These are phyloP conservation scores for Galerina sulciceps DNA, from an alignment of 768 basidiomycete genomes.

Conservation along the genomic window DNA sequence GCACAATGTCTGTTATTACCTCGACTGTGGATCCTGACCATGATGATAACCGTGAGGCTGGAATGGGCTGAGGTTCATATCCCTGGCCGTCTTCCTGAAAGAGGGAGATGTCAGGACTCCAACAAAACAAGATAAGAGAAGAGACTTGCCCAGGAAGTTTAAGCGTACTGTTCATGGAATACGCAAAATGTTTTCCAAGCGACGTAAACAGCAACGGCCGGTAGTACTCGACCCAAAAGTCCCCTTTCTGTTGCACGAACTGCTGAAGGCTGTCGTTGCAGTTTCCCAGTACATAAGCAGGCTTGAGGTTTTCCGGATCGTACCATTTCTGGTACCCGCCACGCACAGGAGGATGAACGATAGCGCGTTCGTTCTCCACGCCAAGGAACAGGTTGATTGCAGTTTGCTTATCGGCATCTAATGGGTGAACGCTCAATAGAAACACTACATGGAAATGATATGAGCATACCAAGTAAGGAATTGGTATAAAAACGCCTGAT, in stretches of 20 bases:
- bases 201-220: conserved; percentile 83
- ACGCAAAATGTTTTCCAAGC: conserved; percentile 87
- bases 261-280: conserved; percentile 64
- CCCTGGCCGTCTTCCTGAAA: conserved; percentile 68
- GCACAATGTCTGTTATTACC: conserved; percentile 20
- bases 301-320: conserved; percentile 67
- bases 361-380: conserved; percentile 60
- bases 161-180: conserved; percentile 88
- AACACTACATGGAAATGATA: neutral
- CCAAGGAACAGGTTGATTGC: conserved; percentile 98
- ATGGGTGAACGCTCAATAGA: neutral
- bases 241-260: conserved; percentile 63
- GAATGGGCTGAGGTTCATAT: conserved; percentile 78
- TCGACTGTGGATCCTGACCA: conserved; percentile 36
- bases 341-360: conserved; percentile 53
- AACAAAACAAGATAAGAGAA: neutral
- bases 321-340: conserved; percentile 89
- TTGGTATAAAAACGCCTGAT: conserved; percentile 95
- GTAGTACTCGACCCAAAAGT: conserved; percentile 92
- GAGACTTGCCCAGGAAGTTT: conserved; percentile 80
- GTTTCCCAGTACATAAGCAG: conserved; percentile 67
- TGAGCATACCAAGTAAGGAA: conserved; percentile 72
- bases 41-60: conserved; percentile 53
- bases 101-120: neutral
- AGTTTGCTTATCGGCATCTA: conserved; percentile 95